phyloP scores from a whole-genome alignment of 2,329 filamentous ascomycete species.

The Colletotrichum melonis region DNA sequence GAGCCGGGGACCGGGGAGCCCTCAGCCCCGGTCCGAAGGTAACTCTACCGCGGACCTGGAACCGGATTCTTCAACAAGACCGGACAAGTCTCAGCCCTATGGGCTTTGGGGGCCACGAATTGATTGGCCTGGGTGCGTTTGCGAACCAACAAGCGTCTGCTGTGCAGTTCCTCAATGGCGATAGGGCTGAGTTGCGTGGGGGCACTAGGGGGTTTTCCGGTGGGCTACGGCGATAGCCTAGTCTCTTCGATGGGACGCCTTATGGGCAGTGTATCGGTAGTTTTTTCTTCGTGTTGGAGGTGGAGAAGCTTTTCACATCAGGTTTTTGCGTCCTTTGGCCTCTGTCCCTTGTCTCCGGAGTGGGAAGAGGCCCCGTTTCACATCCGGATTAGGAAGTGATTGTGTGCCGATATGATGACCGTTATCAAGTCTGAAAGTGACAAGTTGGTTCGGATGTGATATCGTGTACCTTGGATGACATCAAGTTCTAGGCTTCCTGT shows the following conservation, averaged over 20 bases:
- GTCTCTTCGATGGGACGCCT: background rate
- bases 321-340: too few relatives aligned
- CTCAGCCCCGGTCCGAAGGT: background rate
- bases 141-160: background rate
- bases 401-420: too few relatives aligned
- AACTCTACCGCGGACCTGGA: background rate
- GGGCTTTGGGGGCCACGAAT: background rate
- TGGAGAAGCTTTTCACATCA: background rate
- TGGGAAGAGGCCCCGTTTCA: too few relatives aligned
- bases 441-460: too few relatives aligned
- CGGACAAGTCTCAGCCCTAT: background rate
- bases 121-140: background rate
- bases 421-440: too few relatives aligned
- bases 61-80: background rate
- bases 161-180: too few relatives aligned
- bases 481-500: too few relatives aligned
- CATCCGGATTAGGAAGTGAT: too few relatives aligned
- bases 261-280: background rate
- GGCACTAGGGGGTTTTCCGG: background rate
- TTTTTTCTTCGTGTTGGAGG: background rate
- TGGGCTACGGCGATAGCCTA: background rate
- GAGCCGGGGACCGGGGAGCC: too few relatives aligned
- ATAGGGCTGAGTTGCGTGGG: background rate
- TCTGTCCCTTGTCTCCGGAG: too few relatives aligned
- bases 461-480: too few relatives aligned